These are phyloP conservation scores for Pythium scleroteichum DNA, from an alignment of 352 stramenopile genomes.

Conservation along the genomic window DNA sequence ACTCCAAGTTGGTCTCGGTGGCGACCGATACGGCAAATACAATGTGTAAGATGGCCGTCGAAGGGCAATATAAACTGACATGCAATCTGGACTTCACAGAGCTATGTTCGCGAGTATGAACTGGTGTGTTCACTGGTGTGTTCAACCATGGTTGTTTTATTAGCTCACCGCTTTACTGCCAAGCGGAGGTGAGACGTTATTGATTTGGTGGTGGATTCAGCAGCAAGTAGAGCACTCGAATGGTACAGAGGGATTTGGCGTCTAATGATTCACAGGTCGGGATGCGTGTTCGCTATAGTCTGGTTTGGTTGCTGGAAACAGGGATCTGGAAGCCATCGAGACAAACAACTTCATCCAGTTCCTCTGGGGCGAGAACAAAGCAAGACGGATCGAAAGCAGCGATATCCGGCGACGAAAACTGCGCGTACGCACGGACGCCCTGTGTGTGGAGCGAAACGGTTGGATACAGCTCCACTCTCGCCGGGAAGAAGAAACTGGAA, in stretches of 20 bases:
- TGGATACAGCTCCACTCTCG: conserved; percentile 72
- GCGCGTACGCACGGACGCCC: conserved; percentile 71
- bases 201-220: too few species aligned
- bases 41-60: conserved; percentile 58
- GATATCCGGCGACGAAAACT: conserved; percentile 79
- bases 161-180: too few species aligned
- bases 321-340: conserved; percentile 60
- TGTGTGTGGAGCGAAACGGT: conserved; percentile 86
- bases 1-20: conserved; percentile 82
- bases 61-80: conserved; percentile 21
- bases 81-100: conserved; percentile 7
- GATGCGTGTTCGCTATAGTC: not conserved
- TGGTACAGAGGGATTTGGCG: not conserved
- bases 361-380: conserved; percentile 41
- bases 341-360: conserved; percentile 60
- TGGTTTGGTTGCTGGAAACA: not conserved
- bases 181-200: too few species aligned
- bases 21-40: conserved; percentile 90
- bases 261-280: not conserved
- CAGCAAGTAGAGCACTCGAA: too few species aligned
- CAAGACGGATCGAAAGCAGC: conserved; percentile 47
- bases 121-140: too few species aligned
- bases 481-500: conserved; percentile 58
- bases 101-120: not conserved
- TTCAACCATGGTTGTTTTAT: too few species aligned